phyloP scores from a whole-genome alignment of 768 basidiomycete genomes.

The Boletales sp. region DNA sequence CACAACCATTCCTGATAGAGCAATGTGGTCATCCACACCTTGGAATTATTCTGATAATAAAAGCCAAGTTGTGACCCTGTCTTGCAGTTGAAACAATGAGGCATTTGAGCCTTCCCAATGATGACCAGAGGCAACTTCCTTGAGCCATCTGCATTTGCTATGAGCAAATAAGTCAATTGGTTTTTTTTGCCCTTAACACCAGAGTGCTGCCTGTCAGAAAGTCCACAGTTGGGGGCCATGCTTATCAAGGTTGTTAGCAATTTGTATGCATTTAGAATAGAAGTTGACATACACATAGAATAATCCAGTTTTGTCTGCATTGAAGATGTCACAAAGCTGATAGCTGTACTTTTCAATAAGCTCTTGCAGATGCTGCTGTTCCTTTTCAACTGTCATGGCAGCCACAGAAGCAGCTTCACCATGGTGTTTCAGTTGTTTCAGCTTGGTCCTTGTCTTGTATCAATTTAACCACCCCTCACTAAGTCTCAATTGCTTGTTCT shows the following conservation, averaged over 20 bases:
- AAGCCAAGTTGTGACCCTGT: no score
- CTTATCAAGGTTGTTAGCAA: not conserved
- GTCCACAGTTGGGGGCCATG: slow-evolving; percentile 3
- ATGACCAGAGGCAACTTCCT: no score
- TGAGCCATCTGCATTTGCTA: no score
- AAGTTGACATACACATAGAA: slow-evolving; percentile 30
- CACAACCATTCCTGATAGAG: no score
- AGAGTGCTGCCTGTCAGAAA: not conserved
- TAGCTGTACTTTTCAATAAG: slow-evolving; percentile 29
- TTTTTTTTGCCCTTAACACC: no score
- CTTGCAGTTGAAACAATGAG: no score
- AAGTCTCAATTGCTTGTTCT: slow-evolving; percentile 30
- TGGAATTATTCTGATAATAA: no score
- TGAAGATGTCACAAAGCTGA: slow-evolving; percentile 29
- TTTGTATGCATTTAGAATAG: not conserved
- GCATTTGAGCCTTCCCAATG: no score
- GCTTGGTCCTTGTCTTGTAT: not conserved
- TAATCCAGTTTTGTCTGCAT: slow-evolving; percentile 35
- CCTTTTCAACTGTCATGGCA: slow-evolving; percentile 13
- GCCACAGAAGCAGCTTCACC: slow-evolving; percentile 33
- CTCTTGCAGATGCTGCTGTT: slow-evolving; percentile 22
- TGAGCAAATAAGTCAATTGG: no score
- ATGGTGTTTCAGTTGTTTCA: slow-evolving; percentile 24
- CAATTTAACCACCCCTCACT: slow-evolving; percentile 31
- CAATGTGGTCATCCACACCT: no score